These are phyloP conservation scores for Cutaneotrichosporon mucoides DNA, from an alignment of 1,284 basidiomycete genomes.

Conservation along the genomic window DNA sequence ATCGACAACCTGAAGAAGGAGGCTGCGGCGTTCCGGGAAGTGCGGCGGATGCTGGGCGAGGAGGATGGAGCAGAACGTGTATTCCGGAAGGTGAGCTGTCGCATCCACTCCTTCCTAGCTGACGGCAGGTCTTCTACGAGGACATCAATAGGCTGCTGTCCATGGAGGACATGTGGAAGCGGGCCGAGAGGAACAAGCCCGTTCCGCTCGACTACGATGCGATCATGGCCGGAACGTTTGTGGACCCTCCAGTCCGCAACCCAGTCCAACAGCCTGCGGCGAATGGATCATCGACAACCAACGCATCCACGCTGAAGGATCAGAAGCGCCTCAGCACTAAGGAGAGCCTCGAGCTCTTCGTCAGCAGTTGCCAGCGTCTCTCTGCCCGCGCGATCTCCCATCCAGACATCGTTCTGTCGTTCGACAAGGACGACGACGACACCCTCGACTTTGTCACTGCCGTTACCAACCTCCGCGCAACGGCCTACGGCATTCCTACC, in stretches of 20 bases:
- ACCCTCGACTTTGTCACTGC: constrained; percentile 95
- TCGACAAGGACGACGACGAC: constrained; percentile 98
- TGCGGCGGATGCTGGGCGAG: constrained; percentile 56
- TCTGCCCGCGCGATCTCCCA: constrained; percentile 67
- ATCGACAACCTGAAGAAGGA: constrained; percentile 86
- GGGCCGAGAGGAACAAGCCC: constrained; percentile 67
- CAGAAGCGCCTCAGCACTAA: constrained; percentile 68
- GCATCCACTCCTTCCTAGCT: neutral
- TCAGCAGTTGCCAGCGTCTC: constrained; percentile 73
- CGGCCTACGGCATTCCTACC: constrained; percentile 78
- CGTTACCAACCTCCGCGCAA: constrained; percentile 84
- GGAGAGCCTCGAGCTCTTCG: constrained; percentile 76
- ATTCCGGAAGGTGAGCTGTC: constrained; percentile 71
- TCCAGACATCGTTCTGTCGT: constrained; percentile 69
- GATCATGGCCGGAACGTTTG: constrained; percentile 63
- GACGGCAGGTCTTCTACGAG: constrained; percentile 69
- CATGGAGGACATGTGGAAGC: constrained; percentile 98
- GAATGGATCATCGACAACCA: constrained; percentile 12
- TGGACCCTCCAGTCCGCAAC: constrained; percentile 44
- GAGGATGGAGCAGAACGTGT: constrained; percentile 64
- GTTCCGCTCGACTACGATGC: constrained; percentile 75
- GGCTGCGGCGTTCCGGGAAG: constrained; percentile 76
- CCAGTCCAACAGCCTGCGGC: constrained; percentile 23
- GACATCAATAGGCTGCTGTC: constrained; percentile 83
- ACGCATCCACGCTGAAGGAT: constrained; percentile 60